These are phyloP conservation scores for Kodamaea hsintzibuensis DNA, from an alignment of 805 yeast species.

Conservation along the genomic window DNA sequence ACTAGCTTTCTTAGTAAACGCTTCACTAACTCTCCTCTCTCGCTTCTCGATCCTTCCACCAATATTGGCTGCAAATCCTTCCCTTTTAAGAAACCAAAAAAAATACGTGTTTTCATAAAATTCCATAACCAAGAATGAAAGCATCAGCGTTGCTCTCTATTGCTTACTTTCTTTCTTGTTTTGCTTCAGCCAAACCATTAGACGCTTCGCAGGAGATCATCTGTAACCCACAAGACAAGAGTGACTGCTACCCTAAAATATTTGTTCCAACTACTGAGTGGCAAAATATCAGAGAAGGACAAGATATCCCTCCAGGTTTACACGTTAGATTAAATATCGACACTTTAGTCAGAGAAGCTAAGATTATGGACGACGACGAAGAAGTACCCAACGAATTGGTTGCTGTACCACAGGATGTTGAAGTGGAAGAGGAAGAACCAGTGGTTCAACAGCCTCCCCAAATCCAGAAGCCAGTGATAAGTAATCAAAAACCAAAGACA, in stretches of 20 bases:
- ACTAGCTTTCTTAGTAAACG: no score
- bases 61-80: constrained; percentile 3
- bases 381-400: constrained; percentile 14
- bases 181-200: constrained; percentile 4
- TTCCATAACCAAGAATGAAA: constrained; percentile 1
- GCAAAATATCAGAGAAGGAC: constrained; percentile 70
- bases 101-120: constrained; percentile 4
- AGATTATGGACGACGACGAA: constrained; percentile 43
- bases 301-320: constrained; percentile 75
- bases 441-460: constrained; percentile 4
- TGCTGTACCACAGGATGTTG: constrained; percentile 8
- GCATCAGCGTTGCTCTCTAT: constrained; percentile 4
- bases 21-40: neutral
- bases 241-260: constrained; percentile 60
- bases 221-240: constrained; percentile 43
- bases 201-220: constrained; percentile 21
- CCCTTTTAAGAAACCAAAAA: neutral
- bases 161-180: neutral
- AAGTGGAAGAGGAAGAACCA: constrained; percentile 3
- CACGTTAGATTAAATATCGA: constrained; percentile 75
- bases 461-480: neutral
- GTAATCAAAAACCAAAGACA: constrained; percentile 6
- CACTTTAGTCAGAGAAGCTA: constrained; percentile 72
- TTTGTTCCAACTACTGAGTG: constrained; percentile 70
- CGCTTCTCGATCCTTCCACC: neutral